Evolutionary conservation across 768 basidiomycete genomes (phyloP).

Genomic region (Auricularia auricula-judae): DNA sequence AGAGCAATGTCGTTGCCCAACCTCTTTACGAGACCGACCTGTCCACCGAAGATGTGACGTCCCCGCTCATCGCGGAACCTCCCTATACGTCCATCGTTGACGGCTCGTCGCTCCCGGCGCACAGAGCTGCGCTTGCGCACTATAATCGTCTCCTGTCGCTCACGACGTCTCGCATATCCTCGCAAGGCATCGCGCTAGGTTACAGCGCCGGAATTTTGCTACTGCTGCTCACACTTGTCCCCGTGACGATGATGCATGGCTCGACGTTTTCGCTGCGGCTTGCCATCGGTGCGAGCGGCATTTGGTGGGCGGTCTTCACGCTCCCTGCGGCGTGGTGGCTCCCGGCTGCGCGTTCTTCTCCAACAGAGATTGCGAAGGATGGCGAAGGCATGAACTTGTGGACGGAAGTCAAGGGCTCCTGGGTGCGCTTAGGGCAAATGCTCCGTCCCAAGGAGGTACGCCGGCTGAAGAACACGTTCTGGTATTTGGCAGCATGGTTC

Average conservation of each 20-base stretch:
- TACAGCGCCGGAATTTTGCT: conserved; percentile 75
- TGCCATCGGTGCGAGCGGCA: conserved; percentile 73
- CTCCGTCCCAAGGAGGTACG: conserved; percentile 61
- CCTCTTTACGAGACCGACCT: not conserved
- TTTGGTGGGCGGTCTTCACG: conserved; percentile 82
- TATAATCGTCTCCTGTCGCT: conserved; percentile 52
- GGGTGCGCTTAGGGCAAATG: conserved; percentile 69
- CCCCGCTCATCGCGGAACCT: not conserved
- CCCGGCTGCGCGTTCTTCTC: conserved; percentile 28
- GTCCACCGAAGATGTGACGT: not conserved
- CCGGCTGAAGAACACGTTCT: conserved; percentile 72
- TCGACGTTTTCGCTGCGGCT: conserved; percentile 71
- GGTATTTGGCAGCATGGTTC: conserved; percentile 89
- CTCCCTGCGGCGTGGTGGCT: conserved; percentile 70
- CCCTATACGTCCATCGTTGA: not conserved
- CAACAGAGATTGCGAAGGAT: conserved; percentile 5
- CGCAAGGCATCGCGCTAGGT: conserved; percentile 75
- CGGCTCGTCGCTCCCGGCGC: conserved; percentile 8
- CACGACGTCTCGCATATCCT: conserved; percentile 76
- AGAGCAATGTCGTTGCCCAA: conserved; percentile 1
- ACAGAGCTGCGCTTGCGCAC: conserved; percentile 21
- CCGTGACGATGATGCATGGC: conserved; percentile 61
- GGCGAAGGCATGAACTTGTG: conserved; percentile 31
- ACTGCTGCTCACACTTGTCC: conserved; percentile 64
- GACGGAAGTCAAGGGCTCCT: conserved; percentile 53